Evolutionary conservation across 192 early-diverging fungal species (phyloP).

Genomic region (Diversispora epigaea): DNA sequence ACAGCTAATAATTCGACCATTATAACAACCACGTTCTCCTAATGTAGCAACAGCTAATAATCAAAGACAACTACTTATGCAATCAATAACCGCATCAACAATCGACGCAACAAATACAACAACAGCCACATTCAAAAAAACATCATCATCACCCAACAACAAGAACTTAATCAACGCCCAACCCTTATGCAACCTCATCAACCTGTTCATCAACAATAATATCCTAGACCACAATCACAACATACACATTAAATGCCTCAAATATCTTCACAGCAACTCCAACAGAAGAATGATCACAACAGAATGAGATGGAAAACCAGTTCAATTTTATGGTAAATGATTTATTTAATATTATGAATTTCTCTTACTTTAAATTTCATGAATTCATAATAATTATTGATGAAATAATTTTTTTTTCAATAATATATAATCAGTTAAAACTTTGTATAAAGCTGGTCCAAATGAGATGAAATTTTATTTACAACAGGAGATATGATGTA

Average conservation of each 20-base stretch:
- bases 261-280: background rate
- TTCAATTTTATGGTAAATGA: conserved; percentile 44
- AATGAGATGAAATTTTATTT: conserved; percentile 54
- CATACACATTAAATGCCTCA: no score
- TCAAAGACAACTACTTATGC: no score
- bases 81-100: no score
- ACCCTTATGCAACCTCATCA: no score
- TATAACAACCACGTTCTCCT: no score
- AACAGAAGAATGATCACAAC: background rate
- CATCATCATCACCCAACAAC: no score
- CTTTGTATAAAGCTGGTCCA: conserved; percentile 46
- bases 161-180: no score
- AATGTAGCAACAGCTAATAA: no score
- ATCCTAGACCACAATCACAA: background rate
- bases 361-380: no score
- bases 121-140: background rate
- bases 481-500: conserved; percentile 47
- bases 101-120: background rate
- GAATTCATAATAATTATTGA: background rate
- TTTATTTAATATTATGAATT: background rate
- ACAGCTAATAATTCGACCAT: no score
- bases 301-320: conserved; percentile 39
- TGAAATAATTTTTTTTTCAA: background rate
- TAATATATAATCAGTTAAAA: conserved; percentile 37
- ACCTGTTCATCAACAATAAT: background rate